Base-by-base conservation (phyloP, 75 land plant genomes). In the Pinus taeda region DNA sequence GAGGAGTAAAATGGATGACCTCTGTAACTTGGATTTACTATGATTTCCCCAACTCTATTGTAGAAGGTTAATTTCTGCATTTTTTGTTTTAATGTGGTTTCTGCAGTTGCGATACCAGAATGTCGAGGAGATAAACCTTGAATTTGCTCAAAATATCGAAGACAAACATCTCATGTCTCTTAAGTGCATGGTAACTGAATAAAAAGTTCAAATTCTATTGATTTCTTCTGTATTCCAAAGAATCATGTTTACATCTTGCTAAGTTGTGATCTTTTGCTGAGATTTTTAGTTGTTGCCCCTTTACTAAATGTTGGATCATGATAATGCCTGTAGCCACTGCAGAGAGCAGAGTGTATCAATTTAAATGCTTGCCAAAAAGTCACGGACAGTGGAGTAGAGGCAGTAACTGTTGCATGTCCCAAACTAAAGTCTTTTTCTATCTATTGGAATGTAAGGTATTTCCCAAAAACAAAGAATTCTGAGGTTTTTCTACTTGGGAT, bases 341-440 rank as follows among this genome's bases (percentile, higher is more conserved):
- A 88, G 79, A 75, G 82, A 45, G 79, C 92, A 22, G 76, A 90
- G 49, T 60, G 65, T 55, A 73, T 96, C 24, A 94, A 96, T 83
- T 86, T 96, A 72, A 96, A 96, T 78, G 95, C 89, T 63, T 94
- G 97, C 80, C 98, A 92, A 74, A 94, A 96, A 74, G 83, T 96
- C n/a, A 89, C 93, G 60, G 92, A 94, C 77, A 45, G 65, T 13
- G 95, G 98, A 70, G 75, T 92, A 67, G 83, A 87, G 74, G 85
- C 79, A 24, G 77, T 94, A 65, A 84, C 87, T 63, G 67, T 71
- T 57, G 75, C 71, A 63, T 89, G 91, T 82, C 91, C 90, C 36
- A 85, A 81, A 22, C 75, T 96, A 55, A 89, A 85, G 77, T 74
- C 65, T 11, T 83, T 96, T 53, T 94, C 95, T 24, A 83, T 96